Conservation (phyloP, 176 grass and related monocot species). For the Lolium rigidum region DNA sequence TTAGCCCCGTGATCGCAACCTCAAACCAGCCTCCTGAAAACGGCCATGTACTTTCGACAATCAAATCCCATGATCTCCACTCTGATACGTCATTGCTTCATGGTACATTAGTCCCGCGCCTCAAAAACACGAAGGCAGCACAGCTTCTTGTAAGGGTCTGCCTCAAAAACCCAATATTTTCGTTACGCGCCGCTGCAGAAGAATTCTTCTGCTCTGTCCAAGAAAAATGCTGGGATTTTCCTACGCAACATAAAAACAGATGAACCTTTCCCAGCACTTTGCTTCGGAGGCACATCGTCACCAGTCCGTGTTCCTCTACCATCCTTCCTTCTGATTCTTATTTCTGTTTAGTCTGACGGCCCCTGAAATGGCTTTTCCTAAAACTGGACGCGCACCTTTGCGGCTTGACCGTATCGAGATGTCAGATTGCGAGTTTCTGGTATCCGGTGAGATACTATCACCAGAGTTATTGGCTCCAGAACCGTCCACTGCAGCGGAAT, state of each 20-base stretch:
- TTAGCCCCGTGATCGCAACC: neutral
- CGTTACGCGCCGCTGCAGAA: constrained; percentile 63
- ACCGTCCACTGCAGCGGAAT: constrained; percentile 50
- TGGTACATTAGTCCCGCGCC: neutral
- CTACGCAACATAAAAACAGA: constrained; percentile 83
- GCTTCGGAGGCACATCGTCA: constrained; percentile 71
- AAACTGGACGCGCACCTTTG: constrained; percentile 53
- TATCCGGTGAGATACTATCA: constrained; percentile 54
- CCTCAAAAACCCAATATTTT: constrained; percentile 6
- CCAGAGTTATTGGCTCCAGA: constrained; percentile 47
- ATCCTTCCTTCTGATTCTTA: constrained; percentile 66
- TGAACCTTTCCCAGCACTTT: constrained; percentile 65
- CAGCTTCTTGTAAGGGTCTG: neutral
- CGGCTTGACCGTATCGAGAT: constrained; percentile 62
- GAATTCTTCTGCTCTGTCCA: constrained; percentile 89
- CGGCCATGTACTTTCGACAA: neutral
- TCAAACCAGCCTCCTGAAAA: neutral
- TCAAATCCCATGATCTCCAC: neutral
- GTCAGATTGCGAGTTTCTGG: constrained; percentile 60
- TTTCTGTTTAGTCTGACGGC: constrained; percentile 59
- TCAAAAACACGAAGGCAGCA: constrained; percentile 19
- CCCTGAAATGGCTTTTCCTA: constrained; percentile 61
- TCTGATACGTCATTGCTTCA: neutral
- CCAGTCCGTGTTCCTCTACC: constrained; percentile 58
- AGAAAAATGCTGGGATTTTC: constrained; percentile 83